Base-by-base conservation (phyloP, 2,329 filamentous ascomycete genomes). In the Waltergamsia citrina region DNA sequence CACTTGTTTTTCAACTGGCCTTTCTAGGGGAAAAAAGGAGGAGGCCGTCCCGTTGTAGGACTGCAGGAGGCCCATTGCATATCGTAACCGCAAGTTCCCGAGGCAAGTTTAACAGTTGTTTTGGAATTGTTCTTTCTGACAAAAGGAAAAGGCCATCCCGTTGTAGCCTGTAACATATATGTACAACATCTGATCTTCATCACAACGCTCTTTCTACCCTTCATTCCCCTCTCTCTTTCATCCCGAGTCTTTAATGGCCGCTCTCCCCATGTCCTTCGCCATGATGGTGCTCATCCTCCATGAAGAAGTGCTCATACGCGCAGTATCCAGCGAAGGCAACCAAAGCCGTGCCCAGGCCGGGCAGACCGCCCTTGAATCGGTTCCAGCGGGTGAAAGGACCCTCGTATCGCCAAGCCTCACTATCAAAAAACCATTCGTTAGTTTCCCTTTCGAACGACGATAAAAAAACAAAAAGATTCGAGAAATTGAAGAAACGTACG, bases 331-430 rank as follows among this genome's bases (percentile, higher is more conserved):
- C 78, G 59, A 98, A 98, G 29, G 90, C 88, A 39, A 92, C 88
- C 5, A 83, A 83, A 21, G 87, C 92, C 48, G 90, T 94, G 43
- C 92, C 92, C 49, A 98, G 71, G 41, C 92, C 92, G 24, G 92
- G 92, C 56, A 98, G 86, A 43, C 78, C 69, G 51, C 74, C 69
- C 66, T 81, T 87, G 69, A 95, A 92, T 49, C 92, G 82, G 66
- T 94, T 94, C 65, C 70, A 83, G 49, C 90, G 77, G 45, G 80
- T 81, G 69, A 95, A 96, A 35, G 76, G 80, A 43, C 90, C 92
- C 23, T 74, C 79, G 69, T 94, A 95, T 62, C 92, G 76, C 92
- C 92, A 98, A 54, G 84, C 74, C 69, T 98, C 92, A 54, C 92
- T 98, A 9, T 5, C 29, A n/a, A n/a, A 30, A 9, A 12, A 30